Conservation (phyloP, 345 rosid species). For the Draba incana region DNA sequence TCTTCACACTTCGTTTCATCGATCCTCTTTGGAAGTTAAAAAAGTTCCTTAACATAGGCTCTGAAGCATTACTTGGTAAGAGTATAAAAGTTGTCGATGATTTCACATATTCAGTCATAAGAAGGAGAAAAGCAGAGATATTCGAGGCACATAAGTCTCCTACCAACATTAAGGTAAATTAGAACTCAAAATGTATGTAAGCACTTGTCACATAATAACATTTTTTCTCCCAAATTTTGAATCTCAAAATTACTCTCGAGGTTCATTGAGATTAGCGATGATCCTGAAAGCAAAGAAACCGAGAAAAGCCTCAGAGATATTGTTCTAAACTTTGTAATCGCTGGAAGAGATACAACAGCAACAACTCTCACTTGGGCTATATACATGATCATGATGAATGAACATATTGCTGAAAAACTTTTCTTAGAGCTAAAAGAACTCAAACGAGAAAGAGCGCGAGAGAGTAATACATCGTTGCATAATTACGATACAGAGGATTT, state of each 20-base stretch:
- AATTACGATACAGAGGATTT: conserved; percentile 46
- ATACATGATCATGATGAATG: conserved; percentile 72
- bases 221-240: background rate
- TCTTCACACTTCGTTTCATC: conserved; percentile 84
- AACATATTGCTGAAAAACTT: conserved; percentile 65
- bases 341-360: conserved; percentile 97
- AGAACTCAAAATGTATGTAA: conserved; percentile 14
- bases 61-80: conserved; percentile 84
- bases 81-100: conserved; percentile 74
- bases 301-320: conserved; percentile 86
- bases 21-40: conserved; percentile 90
- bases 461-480: conserved; percentile 49
- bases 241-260: no score
- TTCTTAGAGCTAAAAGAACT: conserved; percentile 64
- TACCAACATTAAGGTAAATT: conserved; percentile 50
- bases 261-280: conserved; percentile 78
- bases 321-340: conserved; percentile 88
- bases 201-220: conserved; percentile 8
- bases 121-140: conserved; percentile 70
- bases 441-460: conserved; percentile 64
- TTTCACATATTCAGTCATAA: conserved; percentile 81
- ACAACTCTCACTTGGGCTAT: conserved; percentile 93
- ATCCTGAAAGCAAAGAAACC: conserved; percentile 60
- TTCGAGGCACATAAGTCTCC: conserved; percentile 44
- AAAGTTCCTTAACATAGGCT: conserved; percentile 69